Base-by-base conservation (phyloP, 768 basidiomycete genomes). In the Pisolithus albus region DNA sequence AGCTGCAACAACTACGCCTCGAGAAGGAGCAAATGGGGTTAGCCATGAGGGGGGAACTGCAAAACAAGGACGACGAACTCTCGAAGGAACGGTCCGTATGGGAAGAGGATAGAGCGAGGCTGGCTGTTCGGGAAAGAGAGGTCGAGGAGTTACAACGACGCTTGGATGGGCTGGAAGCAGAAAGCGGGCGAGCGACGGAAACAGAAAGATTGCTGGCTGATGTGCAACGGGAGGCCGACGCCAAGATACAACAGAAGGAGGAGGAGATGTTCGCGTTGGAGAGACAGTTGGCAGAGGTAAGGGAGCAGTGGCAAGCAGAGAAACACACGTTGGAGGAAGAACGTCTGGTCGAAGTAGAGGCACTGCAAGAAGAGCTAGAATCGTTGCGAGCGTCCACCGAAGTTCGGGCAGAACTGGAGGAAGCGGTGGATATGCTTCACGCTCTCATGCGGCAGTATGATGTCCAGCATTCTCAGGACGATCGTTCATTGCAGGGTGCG, bases 11-110 rank as follows among this genome's bases (percentile, higher is more conserved):
- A 54, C 65, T 86, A 44, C 72, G 70, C 52, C 61, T 84, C 50
- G 88, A 90, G 63, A 89, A 86, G 68, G 76, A 81, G 46, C 77
- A 86, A 57, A 69, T 83, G 13, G 82, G 87, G 63, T 81, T 81
- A 2, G 75, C 76, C 54, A 72, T 84, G 70, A 73, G 74, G 1
- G 72, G 83, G 72, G 86, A 89, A 53, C 62, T 81, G 47, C 76
- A 80, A 55, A 44, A 57, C 19, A 75, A 80, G 41, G 62, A 79
- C 24, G 70, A 78, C 46, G 65, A 67, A 41, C 61, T 88, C 52
- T 65, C 71, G 50, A 65, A 72, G 49, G 81, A 84, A 61, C 77
- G 75, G 53, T 61, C 55, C 18, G 67, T 60, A 46, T 84, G 83
- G 81, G 70, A 75, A 53, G 59, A 69, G 52, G 81, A 82, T 54